Evolutionary conservation across 2,329 filamentous ascomycete genomes (phyloP).

Genomic region (Cytospora piceae): DNA sequence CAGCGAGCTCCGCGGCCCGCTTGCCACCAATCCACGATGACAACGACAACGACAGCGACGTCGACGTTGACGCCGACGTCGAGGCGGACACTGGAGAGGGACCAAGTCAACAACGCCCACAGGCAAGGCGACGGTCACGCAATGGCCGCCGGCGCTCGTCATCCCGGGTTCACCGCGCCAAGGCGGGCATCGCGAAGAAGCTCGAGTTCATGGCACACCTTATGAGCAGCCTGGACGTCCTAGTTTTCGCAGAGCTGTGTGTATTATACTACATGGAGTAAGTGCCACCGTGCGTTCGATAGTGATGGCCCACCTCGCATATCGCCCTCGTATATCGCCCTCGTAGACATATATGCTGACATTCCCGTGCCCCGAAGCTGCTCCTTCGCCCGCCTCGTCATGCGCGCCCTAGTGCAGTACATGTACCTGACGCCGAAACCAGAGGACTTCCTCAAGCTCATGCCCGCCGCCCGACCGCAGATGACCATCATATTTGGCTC

Average conservation of each 20-base stretch:
- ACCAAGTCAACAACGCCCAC: constrained; percentile 16
- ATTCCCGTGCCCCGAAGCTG: constrained; percentile 50
- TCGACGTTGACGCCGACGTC: constrained; percentile 8
- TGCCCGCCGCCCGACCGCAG: constrained; percentile 60
- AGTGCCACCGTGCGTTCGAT: constrained; percentile 35
- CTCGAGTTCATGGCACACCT: constrained; percentile 64
- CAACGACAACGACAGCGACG: constrained; percentile 21
- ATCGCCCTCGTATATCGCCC: neutral
- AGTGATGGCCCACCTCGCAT: neutral
- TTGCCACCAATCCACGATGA: constrained; percentile 32
- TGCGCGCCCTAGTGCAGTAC: constrained; percentile 63
- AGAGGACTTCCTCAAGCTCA: constrained; percentile 57
- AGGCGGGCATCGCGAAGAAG: constrained; percentile 54
- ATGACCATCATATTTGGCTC: constrained; percentile 62
- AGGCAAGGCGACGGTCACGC: constrained; percentile 14
- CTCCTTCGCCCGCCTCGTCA: constrained; percentile 64
- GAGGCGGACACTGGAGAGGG: constrained; percentile 18
- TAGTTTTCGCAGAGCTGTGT: constrained; percentile 68
- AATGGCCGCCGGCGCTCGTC: constrained; percentile 28
- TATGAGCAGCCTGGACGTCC: constrained; percentile 62
- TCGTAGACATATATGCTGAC: constrained; percentile 16
- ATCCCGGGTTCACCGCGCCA: constrained; percentile 33
- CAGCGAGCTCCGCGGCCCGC: constrained; percentile 46
- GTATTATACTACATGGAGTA: constrained; percentile 74
- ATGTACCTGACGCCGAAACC: constrained; percentile 67